phyloP scores from a whole-genome alignment of 345 rosid genomes.

The Heritiera littoralis region DNA sequence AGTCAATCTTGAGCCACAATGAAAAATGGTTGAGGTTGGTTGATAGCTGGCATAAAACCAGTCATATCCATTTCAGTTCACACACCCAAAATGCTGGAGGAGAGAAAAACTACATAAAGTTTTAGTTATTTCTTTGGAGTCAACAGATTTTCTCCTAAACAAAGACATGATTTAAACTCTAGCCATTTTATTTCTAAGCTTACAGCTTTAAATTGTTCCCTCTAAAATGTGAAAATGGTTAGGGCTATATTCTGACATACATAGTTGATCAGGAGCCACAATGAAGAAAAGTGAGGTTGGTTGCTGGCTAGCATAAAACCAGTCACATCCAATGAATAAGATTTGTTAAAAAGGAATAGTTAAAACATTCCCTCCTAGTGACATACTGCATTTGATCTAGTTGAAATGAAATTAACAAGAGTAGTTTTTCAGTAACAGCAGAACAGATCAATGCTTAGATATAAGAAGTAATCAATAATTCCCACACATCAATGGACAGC shows the following conservation, averaged over 20 bases:
- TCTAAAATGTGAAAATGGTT: too few species aligned
- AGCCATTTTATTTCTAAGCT: too few species aligned
- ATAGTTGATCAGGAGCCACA: too few species aligned
- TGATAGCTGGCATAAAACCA: neutral
- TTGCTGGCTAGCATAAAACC: too few species aligned
- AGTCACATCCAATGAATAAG: neutral
- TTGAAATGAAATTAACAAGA: neutral
- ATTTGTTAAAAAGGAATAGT: neutral
- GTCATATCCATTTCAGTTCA: neutral
- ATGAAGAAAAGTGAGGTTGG: too few species aligned
- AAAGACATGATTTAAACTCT: too few species aligned
- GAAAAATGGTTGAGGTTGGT: neutral
- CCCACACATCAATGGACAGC: neutral
- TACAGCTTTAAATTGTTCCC: too few species aligned
- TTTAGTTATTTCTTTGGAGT: too few species aligned
- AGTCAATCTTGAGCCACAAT: neutral
- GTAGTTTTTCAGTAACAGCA: neutral
- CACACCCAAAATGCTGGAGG: too few species aligned
- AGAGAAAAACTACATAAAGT: too few species aligned
- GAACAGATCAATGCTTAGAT: conserved; percentile 1
- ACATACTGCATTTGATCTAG: neutral
- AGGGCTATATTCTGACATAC: too few species aligned
- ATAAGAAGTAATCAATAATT: neutral
- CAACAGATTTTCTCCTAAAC: too few species aligned
- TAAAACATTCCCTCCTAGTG: neutral